Percentiles rank a stretch among this genome's conserved stretches.
phyloP scores from a whole-genome alignment of 2,329 filamentous ascomycete genomes.

The Trichoderma sp. region DNA sequence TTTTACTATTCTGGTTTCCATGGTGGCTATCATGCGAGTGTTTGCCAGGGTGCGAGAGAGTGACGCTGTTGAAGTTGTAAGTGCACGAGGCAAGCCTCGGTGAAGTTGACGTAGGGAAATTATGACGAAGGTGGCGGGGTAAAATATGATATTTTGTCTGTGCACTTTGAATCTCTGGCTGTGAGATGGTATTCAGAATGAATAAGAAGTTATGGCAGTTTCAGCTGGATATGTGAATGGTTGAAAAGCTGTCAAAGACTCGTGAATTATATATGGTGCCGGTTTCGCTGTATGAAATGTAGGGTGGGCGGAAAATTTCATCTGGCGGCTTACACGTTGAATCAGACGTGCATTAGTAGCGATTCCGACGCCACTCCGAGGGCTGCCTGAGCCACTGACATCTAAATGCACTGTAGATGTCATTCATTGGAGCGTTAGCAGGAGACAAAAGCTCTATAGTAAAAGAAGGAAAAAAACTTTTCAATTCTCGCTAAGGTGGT shows the following conservation, averaged over 20 bases:
- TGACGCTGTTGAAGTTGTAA: constrained; percentile 29
- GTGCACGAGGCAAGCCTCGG: constrained; percentile 25
- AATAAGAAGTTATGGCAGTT: background rate
- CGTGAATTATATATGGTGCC: background rate
- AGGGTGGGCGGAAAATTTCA: constrained; percentile 14
- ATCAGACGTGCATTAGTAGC: background rate
- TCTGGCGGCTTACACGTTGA: background rate
- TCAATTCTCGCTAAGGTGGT: background rate
- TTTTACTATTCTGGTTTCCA: constrained; percentile 43
- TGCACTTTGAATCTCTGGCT: background rate
- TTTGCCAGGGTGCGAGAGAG: constrained; percentile 14
- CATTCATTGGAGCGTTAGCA: background rate
- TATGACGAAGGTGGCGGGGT: constrained; percentile 8
- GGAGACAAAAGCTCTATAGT: background rate
- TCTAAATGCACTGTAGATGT: background rate
- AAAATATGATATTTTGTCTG: background rate
- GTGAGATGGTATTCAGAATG: background rate
- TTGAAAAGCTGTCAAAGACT: background rate
- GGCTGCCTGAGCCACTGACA: constrained; percentile 8
- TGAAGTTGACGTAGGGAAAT: background rate
- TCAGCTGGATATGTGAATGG: background rate
- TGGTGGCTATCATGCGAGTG: constrained; percentile 22
- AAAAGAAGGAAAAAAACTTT: background rate
- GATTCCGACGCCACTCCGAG: constrained; percentile 17
- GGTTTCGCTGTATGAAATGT: constrained; percentile 10